Conservation (phyloP, 257 asterid species). For the Plantago major region DNA sequence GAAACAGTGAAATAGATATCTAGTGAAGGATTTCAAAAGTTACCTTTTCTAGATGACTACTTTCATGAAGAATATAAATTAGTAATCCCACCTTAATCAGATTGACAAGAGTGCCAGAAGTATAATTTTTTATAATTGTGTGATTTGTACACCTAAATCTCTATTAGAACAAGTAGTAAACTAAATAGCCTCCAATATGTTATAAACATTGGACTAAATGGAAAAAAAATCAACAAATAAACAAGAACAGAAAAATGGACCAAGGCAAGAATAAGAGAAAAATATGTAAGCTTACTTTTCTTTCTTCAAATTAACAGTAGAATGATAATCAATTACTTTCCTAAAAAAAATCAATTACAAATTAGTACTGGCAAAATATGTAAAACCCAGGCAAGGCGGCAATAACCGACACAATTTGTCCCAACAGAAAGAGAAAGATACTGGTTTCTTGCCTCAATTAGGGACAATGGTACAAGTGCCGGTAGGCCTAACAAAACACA, state of each 20-base stretch:
- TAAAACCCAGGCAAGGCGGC: no score
- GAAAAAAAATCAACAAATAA: background rate
- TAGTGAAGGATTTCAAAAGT: slow-evolving; percentile 17
- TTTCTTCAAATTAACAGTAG: background rate
- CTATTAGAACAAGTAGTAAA: background rate
- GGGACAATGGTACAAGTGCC: background rate
- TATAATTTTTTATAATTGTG: background rate
- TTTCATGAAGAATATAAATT: background rate
- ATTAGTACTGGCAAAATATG: background rate
- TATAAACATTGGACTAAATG: background rate
- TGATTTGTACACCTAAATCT: background rate
- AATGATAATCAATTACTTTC: background rate
- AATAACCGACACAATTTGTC: slow-evolving; percentile 11
- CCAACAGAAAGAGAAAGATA: background rate
- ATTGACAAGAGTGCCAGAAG: slow-evolving; percentile 3
- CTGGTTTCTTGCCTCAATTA: no score
- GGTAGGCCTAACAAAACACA: background rate
- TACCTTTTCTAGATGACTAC: background rate
- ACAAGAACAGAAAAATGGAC: background rate
- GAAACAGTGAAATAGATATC: slow-evolving; percentile 14
- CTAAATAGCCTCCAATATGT: background rate
- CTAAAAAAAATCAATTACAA: background rate
- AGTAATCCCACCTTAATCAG: slow-evolving; percentile 1
- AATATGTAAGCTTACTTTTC: background rate
- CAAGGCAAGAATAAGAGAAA: background rate